Base-by-base conservation (phyloP, 2,329 filamentous ascomycete species). In the Sporothrix phasma region DNA sequence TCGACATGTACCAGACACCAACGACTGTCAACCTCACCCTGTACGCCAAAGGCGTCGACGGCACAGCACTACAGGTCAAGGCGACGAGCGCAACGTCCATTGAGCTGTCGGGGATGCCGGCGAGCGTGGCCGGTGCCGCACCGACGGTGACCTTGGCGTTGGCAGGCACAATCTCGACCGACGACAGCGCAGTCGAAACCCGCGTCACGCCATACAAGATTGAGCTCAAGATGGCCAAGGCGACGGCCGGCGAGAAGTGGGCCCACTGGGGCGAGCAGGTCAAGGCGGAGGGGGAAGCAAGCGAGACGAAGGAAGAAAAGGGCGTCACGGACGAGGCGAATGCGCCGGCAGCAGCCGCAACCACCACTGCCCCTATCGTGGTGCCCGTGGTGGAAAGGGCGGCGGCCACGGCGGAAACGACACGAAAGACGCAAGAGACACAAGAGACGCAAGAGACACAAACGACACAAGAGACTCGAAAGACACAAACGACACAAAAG, bases 1-100 rank as follows among this genome's bases (percentile, higher is more conserved):
- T 71, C 17, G 76, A 75, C 63, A 78, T 75, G 66, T 79, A 79
- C 67, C 77, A 79, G 70, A 74, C 71, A 1, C 69, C 73, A n/a
- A 69, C 69, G 11, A 72, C 66, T 1, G 67, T 78, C 43, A 76
- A 73, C 3, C 68, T 76, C 15, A 72, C 74, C 15, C 66, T 79
- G 4, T 79, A 79, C 64, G 70, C 74, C 43, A 79, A 78, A 67
- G 75, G 76, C 17, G 68, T 69, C 1, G 70, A 72, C 59, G 74
- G 72, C 63, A 68, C 71, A 1, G 29, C 59, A 15, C 61, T 68
- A 2, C 3, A 34, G 6, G 45, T 67, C 7, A 26, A 51, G n/a
- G 45, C 66, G 5, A 13, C 29, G 22, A 15, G 34, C 24, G 51
- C 67, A 22, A 65, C 59, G 0, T 37, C 69, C 65, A 69, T 72